Base-by-base conservation (phyloP, 2,329 filamentous ascomycete species). In the Coniella vitis region DNA sequence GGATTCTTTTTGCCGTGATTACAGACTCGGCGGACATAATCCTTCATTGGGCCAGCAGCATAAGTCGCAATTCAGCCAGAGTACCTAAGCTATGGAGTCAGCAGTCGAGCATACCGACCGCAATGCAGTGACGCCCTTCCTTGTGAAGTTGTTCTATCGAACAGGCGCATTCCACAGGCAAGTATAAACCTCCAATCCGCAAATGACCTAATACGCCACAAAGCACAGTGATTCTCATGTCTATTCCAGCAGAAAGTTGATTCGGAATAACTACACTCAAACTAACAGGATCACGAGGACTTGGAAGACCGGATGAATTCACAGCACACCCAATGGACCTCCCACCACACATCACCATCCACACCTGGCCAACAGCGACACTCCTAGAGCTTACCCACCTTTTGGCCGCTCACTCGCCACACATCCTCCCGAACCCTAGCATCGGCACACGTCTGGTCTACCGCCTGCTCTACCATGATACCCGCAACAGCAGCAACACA, bases 391-490 rank as follows among this genome's bases (percentile, higher is more conserved):
- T 97, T 32, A 83, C 86, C 19, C 80, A 87, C 49, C 83, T 91
- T 47, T 77, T 97, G 49, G 79, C 81, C 22, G 78, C 79, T 44
- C 76, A 84, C 42, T 44, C 52, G 2, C 85, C 87, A 0, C 69
- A 73, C 2, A 69, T 89, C 17, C 76, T 95, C 3, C 88, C 90
- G 1, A 72, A 76, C 34, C 87, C 87, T 0, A 79, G 84, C 7
- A 76, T 90, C 36, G 90, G 91, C 53, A 91, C 90, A 8, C 82
- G 91, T 47, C 75, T 96, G n/a, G 83, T 81, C 53, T 97, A 93
- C 69, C 85, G 90, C 41, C 78, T 95, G 16, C 81, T 96, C 47
- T 95, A 86, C 63, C 86, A 87, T 2, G 89, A 95, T 65, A 79
- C 86, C 20, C 68, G 63, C 19, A 59, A 56, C 25, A 17, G 29